Evolutionary conservation across 345 rosid species (phyloP), one percentile per base, ranked within the genome.

Genomic region (Anacardium occidentale): DNA sequence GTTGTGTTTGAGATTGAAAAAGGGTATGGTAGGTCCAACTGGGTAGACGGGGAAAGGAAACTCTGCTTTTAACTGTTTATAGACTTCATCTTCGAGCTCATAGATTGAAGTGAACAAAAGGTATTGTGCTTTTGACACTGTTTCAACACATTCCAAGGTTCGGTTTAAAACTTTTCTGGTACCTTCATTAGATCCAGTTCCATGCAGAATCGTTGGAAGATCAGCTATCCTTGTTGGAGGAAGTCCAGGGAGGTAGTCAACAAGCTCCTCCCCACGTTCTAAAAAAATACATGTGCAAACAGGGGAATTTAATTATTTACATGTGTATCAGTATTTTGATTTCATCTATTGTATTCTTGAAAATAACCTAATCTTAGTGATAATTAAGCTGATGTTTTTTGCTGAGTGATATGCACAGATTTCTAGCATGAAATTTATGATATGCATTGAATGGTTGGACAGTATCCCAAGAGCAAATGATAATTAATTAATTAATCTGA

Each of bases 191-290:
- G 42, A 37, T 37, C 74, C 70, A 54, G 8, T 62, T 12, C 76
- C 74, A 48, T 15, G 29, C 11, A 47, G 68, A 10, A 75, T 62
- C 67, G 65, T 77, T 21, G 65, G 24, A 66, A 72, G 37, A 65
- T 84, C 78, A 14, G 74, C 62, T 20, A 78, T 1, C 21, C 77
- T 71, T 9, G 37, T 72, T 0, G 86, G 45, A 74, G 82, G 45
- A 59, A 77, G 47, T 66, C 88, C 88, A 9, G 83, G 84, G 34
- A 84, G 77, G 75, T 79, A 74, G 17, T 74, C 79, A 34, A 80
- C 83, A 2, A 3, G 12, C 74, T 86, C 85, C 2, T 73, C 74
- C 69, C 83, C 83, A n/a, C 37, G 62, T 71, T 78, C 85, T 84
- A 7, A 37, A 37, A 5, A 37, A 5, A 37, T 37, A 37, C 8